phyloP scores from a whole-genome alignment of 2,329 filamentous ascomycete species.

The Penicillium sp. region DNA sequence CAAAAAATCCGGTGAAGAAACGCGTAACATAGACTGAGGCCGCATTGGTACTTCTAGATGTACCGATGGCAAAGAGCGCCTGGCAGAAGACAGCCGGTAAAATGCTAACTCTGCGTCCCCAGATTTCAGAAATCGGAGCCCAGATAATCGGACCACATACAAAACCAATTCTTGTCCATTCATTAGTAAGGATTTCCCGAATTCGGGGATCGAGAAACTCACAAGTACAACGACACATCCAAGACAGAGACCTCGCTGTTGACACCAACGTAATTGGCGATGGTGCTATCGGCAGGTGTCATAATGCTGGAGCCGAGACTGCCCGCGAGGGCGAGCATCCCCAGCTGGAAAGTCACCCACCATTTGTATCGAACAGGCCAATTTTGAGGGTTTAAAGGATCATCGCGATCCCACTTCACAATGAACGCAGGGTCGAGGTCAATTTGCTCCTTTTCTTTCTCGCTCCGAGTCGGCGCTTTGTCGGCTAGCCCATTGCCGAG shows the following conservation, averaged over 20 bases:
- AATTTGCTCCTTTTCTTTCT: not conserved
- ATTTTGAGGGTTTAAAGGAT: slow-evolving; percentile 46
- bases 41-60: slow-evolving; percentile 40
- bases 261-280: slow-evolving; percentile 46
- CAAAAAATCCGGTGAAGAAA: slow-evolving; percentile 49
- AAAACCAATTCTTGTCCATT: slow-evolving; percentile 10
- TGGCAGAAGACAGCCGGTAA: slow-evolving; percentile 45
- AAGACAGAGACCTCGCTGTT: slow-evolving; percentile 47
- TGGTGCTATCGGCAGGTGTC: slow-evolving; percentile 45
- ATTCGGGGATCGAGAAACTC: not conserved
- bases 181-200: not conserved
- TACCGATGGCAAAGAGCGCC: slow-evolving; percentile 48
- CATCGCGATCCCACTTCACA: slow-evolving; percentile 13
- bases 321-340: slow-evolving; percentile 51
- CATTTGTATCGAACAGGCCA: slow-evolving; percentile 46
- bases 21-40: slow-evolving; percentile 40
- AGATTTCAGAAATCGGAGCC: slow-evolving; percentile 47
- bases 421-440: slow-evolving; percentile 9
- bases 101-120: slow-evolving; percentile 48
- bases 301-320: slow-evolving; percentile 53
- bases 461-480: not conserved
- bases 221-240: slow-evolving; percentile 45
- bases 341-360: slow-evolving; percentile 51
- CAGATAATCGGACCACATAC: slow-evolving; percentile 39
- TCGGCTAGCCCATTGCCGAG: not conserved